These are phyloP conservation scores for Podaxis mareebaensis DNA, from an alignment of 768 basidiomycete genomes.

Conservation along the genomic window DNA sequence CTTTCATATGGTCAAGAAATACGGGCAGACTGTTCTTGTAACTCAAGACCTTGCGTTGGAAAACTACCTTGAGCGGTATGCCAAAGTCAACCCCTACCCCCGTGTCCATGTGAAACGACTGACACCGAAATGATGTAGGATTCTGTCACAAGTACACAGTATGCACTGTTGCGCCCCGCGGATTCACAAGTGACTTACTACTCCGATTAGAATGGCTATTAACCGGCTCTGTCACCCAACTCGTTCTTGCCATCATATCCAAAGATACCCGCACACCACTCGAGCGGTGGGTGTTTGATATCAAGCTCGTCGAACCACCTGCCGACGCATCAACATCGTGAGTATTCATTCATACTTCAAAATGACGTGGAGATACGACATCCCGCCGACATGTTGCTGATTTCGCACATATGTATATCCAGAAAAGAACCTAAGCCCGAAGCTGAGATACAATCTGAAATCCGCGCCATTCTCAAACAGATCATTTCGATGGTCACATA, in stretches of 20 bases:
- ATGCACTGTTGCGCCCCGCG: conserved; percentile 29
- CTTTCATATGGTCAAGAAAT: conserved; percentile 99
- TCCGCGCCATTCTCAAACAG: conserved; percentile 96
- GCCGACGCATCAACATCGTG: conserved; percentile 52
- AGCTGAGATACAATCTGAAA: conserved; percentile 94
- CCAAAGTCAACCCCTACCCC: conserved; percentile 7
- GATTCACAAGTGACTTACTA: neutral
- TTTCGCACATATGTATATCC: conserved; percentile 7
- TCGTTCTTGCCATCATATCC: conserved; percentile 94
- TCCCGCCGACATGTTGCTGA: neutral
- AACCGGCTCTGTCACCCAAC: conserved; percentile 87
- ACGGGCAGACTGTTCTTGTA: conserved; percentile 92
- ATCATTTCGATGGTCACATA: conserved; percentile 97
- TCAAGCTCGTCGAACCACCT: conserved; percentile 76
- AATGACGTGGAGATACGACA: neutral
- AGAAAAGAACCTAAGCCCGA: conserved; percentile 70
- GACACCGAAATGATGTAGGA: conserved; percentile 47
- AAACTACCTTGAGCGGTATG: conserved; percentile 84
- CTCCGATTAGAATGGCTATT: conserved; percentile 82
- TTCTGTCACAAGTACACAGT: conserved; percentile 93
- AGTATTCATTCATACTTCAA: conserved; percentile 25
- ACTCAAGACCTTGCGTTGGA: conserved; percentile 93
- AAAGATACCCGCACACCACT: conserved; percentile 90
- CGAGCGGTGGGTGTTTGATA: conserved; percentile 98
- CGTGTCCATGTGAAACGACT: neutral